phyloP scores from a whole-genome alignment of 108 stramenopile species.

The Nitzschia sp. region DNA sequence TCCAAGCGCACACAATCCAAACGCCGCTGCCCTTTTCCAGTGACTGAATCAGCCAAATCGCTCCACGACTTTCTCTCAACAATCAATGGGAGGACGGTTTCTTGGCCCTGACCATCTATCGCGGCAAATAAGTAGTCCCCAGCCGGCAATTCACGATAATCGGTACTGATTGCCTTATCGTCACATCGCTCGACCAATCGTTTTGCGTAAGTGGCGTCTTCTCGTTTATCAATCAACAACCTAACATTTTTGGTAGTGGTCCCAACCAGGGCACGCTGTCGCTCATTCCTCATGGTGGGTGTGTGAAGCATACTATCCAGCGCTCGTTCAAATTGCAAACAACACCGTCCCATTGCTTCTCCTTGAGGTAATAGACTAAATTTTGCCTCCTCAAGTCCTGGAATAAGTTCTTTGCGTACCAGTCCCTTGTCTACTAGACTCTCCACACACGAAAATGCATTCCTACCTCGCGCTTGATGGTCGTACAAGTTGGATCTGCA shows the following conservation, averaged over 20 bases:
- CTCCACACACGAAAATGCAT: conserved; percentile 57
- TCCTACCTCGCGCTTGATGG: conserved; percentile 36
- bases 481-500: conserved; percentile 60
- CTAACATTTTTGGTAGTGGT: conserved; percentile 10
- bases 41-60: conserved; percentile 52
- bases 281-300: conserved; percentile 7
- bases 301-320: conserved; percentile 9
- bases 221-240: conserved; percentile 43
- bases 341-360: conserved; percentile 33
- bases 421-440: conserved; percentile 40
- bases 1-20: conserved; percentile 50
- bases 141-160: conserved; percentile 50
- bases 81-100: conserved; percentile 40
- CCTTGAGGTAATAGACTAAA: conserved; percentile 41
- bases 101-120: conserved; percentile 10
- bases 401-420: conserved; percentile 48
- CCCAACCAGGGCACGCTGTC: neutral
- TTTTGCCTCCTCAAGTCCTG: conserved; percentile 25
- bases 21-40: conserved; percentile 39
- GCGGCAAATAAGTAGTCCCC: conserved; percentile 50
- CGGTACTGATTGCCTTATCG: conserved; percentile 36
- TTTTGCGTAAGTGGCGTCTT: conserved; percentile 42
- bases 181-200: conserved; percentile 36
- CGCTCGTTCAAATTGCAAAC: conserved; percentile 38
- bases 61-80: conserved; percentile 58